Conservation (phyloP, 2,329 filamentous ascomycete genomes). For the Metarhizium album region DNA sequence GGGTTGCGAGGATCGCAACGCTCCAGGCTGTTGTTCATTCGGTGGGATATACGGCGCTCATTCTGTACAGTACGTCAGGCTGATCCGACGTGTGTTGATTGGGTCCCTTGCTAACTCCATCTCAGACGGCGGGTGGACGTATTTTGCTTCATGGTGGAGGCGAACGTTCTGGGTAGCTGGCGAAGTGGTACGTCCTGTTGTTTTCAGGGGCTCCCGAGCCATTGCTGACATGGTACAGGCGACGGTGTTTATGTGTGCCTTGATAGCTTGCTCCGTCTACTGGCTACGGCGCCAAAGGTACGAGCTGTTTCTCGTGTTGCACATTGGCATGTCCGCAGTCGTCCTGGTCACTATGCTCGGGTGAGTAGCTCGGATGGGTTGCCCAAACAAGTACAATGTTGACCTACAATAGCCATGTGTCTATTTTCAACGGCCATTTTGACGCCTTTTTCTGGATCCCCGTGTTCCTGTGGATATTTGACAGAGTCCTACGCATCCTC, state of each 20-base stretch:
- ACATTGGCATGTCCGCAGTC: slow-evolving; percentile 41
- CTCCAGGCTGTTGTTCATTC: slow-evolving; percentile 54
- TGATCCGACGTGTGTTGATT: background rate
- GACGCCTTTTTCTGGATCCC: slow-evolving; percentile 40
- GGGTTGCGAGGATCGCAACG: slow-evolving; percentile 52
- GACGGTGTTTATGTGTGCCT: slow-evolving; percentile 32
- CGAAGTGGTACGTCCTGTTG: slow-evolving; percentile 24
- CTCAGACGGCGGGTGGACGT: slow-evolving; percentile 27
- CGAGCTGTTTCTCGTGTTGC: slow-evolving; percentile 36
- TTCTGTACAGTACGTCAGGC: slow-evolving; percentile 22
- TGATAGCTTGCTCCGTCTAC: slow-evolving; percentile 37
- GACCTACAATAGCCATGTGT: slow-evolving; percentile 29
- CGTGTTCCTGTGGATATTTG: slow-evolving; percentile 36
- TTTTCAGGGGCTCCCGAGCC: background rate
- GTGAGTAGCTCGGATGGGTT: slow-evolving; percentile 21
- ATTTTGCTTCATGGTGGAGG: slow-evolving; percentile 26
- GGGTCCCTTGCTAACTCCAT: background rate
- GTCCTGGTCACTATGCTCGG: slow-evolving; percentile 40
- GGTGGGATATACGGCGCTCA: slow-evolving; percentile 41
- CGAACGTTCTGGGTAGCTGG: slow-evolving; percentile 40
- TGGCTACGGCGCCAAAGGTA: slow-evolving; percentile 42
- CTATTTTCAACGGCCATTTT: slow-evolving; percentile 40
- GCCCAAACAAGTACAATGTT: background rate
- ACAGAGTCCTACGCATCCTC: slow-evolving; percentile 33
- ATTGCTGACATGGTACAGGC: slow-evolving; percentile 20